These are phyloP conservation scores for Penicillium turbatum DNA, from an alignment of 495 filamentous ascomycete species.

Conservation along the genomic window DNA sequence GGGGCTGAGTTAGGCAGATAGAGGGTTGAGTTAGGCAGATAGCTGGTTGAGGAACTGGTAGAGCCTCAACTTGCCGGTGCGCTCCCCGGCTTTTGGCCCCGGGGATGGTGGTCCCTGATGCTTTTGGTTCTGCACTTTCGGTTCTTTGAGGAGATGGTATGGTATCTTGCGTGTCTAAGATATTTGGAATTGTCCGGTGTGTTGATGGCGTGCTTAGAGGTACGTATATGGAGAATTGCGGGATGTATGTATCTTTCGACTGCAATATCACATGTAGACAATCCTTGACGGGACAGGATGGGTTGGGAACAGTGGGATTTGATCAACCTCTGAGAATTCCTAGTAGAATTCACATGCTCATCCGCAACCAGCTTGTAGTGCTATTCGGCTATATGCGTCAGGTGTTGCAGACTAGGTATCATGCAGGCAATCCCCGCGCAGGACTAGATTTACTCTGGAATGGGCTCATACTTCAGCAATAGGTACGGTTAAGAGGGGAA, in stretches of 20 bases:
- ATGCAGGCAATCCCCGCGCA: background rate
- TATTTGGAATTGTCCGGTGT: background rate
- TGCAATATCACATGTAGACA: too few species aligned
- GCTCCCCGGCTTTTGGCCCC: too few species aligned
- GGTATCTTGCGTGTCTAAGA: too few species aligned
- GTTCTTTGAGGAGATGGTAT: too few species aligned
- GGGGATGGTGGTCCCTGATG: too few species aligned
- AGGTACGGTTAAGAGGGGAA: constrained; percentile 5
- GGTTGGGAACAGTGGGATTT: background rate
- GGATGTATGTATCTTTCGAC: too few species aligned
- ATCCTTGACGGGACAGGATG: too few species aligned
- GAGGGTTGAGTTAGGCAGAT: background rate
- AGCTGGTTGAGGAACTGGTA: too few species aligned
- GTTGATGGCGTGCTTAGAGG: background rate
- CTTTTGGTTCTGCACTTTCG: too few species aligned
- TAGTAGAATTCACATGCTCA: background rate
- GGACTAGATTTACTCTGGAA: background rate
- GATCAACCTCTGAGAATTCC: background rate
- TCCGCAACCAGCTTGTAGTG: background rate
- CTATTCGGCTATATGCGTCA: background rate
- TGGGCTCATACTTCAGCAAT: background rate
- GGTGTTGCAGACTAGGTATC: background rate
- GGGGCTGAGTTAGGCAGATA: background rate
- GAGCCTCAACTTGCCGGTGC: too few species aligned
- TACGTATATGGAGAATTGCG: background rate